A percentile compares a stretch with the other conserved stretches of the same genome.
phyloP scores from a whole-genome alignment of 805 yeast genomes.

The Kluyveromyces starmeri region DNA sequence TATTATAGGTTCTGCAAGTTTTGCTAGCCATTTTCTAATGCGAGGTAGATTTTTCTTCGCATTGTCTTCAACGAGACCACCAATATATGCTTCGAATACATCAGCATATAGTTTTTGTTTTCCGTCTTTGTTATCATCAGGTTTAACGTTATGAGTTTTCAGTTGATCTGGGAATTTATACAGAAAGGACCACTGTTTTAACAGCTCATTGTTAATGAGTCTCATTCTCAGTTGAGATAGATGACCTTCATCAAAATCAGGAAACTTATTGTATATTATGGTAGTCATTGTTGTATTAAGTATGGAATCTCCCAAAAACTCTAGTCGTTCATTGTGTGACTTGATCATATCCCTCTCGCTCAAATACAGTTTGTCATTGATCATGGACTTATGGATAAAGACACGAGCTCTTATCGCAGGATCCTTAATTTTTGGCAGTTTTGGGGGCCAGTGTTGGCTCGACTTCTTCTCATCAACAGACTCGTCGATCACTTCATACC shows the following conservation, averaged over 20 bases:
- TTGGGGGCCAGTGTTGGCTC: conserved; percentile 45
- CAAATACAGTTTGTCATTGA: conserved; percentile 48
- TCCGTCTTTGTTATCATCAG: conserved; percentile 30
- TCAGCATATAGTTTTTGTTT: conserved; percentile 75
- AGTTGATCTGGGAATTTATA: conserved; percentile 60
- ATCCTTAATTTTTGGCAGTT: conserved; percentile 57
- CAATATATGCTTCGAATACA: conserved; percentile 88
- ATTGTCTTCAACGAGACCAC: conserved; percentile 62
- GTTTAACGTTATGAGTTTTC: conserved; percentile 37
- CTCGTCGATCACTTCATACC: conserved; percentile 16
- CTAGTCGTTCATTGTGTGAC: conserved; percentile 77
- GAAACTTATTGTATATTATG: conserved; percentile 56
- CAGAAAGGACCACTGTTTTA: conserved; percentile 58
- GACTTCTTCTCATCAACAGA: conserved; percentile 6
- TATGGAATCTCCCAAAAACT: conserved; percentile 85
- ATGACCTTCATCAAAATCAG: conserved; percentile 71
- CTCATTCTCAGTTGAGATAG: conserved; percentile 61
- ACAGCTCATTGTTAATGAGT: conserved; percentile 62
- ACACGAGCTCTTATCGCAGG: conserved; percentile 56
- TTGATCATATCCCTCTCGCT: conserved; percentile 48
- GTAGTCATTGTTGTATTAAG: conserved; percentile 64
- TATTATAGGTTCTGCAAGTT: conserved; percentile 42
- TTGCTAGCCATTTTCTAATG: conserved; percentile 49
- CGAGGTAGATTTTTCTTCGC: conserved; percentile 35
- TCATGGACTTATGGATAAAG: conserved; percentile 71